Conservation (phyloP, 73 alveolate species). For the Breviolum minutum region DNA sequence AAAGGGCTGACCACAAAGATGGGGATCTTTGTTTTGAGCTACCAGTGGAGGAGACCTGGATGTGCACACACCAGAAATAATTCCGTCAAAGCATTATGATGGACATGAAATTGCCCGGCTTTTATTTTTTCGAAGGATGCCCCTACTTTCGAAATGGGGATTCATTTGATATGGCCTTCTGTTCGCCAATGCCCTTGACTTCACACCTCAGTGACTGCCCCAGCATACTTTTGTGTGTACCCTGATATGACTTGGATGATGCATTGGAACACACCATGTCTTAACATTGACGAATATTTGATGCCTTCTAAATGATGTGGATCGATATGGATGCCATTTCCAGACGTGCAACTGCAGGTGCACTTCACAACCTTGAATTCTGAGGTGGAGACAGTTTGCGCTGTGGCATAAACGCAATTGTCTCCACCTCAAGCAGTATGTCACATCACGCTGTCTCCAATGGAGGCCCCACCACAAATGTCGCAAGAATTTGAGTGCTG, state of each 20-base stretch:
- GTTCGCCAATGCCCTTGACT: conserved; percentile 92
- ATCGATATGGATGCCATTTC: no score
- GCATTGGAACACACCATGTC: not conserved
- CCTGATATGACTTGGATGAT: no score
- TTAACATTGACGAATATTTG: not conserved
- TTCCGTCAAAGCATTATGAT: not conserved
- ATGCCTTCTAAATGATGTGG: no score
- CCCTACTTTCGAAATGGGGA: no score
- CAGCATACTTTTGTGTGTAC: no score
- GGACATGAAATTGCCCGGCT: no score
- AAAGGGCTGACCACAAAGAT: not conserved
- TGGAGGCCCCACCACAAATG: no score
- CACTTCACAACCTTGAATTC: not conserved
- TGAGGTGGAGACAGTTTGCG: conserved; percentile 56
- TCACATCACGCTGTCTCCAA: no score
- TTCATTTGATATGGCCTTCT: not conserved
- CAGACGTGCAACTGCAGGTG: not conserved
- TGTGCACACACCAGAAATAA: not conserved
- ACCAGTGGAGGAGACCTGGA: not conserved
- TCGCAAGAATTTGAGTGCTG: not conserved
- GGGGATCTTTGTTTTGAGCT: not conserved
- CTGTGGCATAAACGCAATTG: conserved; percentile 90
- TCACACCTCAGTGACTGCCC: not conserved
- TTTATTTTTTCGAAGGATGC: no score
- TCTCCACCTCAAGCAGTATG: conserved; percentile 27